Evolutionary conservation across 1,284 basidiomycete species (phyloP).

Genomic region (Peniophora sp.): DNA sequence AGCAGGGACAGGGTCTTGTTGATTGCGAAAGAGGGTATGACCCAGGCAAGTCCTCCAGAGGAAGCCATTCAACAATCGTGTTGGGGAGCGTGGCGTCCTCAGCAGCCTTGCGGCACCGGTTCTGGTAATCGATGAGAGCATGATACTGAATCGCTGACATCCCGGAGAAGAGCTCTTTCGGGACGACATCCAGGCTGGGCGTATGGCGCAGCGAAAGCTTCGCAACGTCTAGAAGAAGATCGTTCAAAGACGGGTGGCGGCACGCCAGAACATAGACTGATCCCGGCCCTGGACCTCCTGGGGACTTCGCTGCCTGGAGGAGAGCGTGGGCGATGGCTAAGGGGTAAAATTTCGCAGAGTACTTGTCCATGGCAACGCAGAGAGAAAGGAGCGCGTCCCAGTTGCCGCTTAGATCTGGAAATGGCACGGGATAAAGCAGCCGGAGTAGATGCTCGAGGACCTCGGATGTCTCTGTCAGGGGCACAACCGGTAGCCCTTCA

Average conservation of each 20-base stretch:
- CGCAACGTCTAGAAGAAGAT: not conserved
- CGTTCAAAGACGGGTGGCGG: not conserved
- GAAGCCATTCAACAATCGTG: no score
- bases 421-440: conserved; percentile 6
- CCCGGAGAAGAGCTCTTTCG: not conserved
- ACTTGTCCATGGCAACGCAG: conserved; percentile 5
- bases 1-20: no score
- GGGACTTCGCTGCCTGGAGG: not conserved
- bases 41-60: no score
- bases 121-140: not conserved
- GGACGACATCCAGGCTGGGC: not conserved
- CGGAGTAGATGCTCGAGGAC: conserved; percentile 3
- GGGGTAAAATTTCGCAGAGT: not conserved
- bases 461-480: conserved; percentile 2
- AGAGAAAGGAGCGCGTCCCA: not conserved
- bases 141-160: not conserved
- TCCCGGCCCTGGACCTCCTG: not conserved
- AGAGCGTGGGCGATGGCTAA: not conserved
- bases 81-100: not conserved
- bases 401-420: not conserved
- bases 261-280: not conserved
- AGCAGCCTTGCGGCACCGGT: not conserved
- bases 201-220: not conserved
- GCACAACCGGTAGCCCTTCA: not conserved
- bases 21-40: no score